Conservation (phyloP, 345 rosid species). For the Kandelia obovata region DNA sequence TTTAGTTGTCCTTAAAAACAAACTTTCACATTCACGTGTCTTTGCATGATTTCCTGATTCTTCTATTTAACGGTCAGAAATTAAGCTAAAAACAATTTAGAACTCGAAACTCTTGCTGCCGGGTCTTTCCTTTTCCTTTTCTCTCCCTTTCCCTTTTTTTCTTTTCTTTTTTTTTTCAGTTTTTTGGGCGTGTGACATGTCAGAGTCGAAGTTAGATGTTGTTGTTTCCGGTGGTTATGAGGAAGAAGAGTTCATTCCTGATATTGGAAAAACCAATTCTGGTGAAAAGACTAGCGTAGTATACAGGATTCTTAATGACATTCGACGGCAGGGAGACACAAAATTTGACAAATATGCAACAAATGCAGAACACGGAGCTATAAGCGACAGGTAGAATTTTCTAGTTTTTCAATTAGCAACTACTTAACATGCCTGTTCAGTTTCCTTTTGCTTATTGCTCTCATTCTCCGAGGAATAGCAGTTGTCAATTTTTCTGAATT, state of each 20-base stretch:
- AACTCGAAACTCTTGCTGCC: background rate
- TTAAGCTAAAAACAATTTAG: background rate
- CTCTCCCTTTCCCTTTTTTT: background rate
- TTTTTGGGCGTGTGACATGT: conserved; percentile 44
- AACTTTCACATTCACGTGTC: conserved; percentile 9
- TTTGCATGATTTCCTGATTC: conserved; percentile 2
- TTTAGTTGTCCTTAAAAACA: conserved; percentile 55
- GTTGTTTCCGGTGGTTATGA: conserved; percentile 32
- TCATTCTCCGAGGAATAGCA: no score
- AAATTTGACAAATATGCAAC: conserved; percentile 27
- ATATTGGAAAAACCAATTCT: conserved; percentile 21
- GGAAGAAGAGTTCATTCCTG: conserved; percentile 32
- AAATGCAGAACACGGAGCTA: conserved; percentile 39
- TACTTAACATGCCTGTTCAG: background rate
- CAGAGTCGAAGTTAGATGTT: conserved; percentile 43
- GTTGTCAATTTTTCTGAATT: no score
- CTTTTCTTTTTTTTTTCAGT: background rate
- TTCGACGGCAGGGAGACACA: conserved; percentile 37
- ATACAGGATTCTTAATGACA: conserved; percentile 33
- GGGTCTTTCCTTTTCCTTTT: background rate
- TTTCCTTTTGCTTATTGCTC: background rate
- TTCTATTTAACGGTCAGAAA: background rate
- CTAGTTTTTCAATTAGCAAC: background rate
- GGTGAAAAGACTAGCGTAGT: conserved; percentile 31
- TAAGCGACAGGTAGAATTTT: conserved; percentile 49